phyloP scores from a whole-genome alignment of 2,329 filamentous ascomycete genomes.

The Annulohypoxylon truncatum region DNA sequence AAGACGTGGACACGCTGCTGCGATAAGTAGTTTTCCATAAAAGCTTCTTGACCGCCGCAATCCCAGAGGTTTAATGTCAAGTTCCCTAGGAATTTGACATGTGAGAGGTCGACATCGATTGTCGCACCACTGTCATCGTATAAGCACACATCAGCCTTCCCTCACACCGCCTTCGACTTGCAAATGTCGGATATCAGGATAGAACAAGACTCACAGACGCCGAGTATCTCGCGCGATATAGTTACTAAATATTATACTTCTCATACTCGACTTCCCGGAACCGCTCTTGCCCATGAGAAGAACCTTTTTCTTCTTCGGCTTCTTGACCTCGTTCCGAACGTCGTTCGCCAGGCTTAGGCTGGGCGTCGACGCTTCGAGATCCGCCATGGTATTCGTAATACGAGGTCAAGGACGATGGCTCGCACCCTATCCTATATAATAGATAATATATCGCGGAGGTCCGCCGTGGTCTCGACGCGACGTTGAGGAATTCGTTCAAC shows the following conservation, averaged over 20 bases:
- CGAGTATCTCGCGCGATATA: conserved; percentile 97
- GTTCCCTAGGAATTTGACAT: conserved; percentile 99
- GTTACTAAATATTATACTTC: conserved; percentile 98
- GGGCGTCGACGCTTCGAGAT: conserved; percentile 45
- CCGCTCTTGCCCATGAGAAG: conserved; percentile 95
- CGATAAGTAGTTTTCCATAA: conserved; percentile 98
- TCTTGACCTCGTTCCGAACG: conserved; percentile 66
- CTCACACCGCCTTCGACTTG: neutral
- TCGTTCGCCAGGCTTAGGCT: conserved; percentile 50
- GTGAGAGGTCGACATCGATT: conserved; percentile 97
- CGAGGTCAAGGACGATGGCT: neutral
- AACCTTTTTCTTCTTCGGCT: conserved; percentile 87
- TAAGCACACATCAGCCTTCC: neutral
- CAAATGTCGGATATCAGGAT: neutral
- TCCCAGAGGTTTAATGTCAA: conserved; percentile 98
- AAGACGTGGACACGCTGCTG: conserved; percentile 97
- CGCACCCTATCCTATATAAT: conserved; percentile 1
- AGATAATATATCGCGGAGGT: conserved; percentile 17
- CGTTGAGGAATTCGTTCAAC: conserved; percentile 24
- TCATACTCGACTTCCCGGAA: conserved; percentile 98
- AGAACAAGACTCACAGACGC: conserved; percentile 67
- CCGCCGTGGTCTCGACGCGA: conserved; percentile 28
- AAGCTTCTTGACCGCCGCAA: conserved; percentile 97
- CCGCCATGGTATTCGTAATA: conserved; percentile 40
- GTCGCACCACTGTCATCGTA: conserved; percentile 75